Evolutionary conservation across 164 flowering plant genomes (phyloP), one percentile per base, ranked within the genome.

Genomic region (Nymphaea colorata): DNA sequence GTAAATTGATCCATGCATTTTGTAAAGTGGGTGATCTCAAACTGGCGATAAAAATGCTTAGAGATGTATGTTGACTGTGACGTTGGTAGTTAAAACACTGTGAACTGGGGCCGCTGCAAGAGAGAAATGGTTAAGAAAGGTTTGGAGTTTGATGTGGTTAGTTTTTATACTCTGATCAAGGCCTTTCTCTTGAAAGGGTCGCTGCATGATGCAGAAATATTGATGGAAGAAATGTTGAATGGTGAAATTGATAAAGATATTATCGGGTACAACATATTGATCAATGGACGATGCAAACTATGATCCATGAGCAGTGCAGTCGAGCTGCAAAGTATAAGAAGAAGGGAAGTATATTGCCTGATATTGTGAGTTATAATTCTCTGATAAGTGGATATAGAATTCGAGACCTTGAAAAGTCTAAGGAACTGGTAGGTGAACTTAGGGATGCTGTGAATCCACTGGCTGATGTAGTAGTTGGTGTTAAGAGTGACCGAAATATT

Each of bases 101-200:
- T 89, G 7, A 82, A 88, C n/a, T 82, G 89, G 91, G 98, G 97
- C 44, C 77, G 87, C 67, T 89, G 90, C 68, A 68, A 75, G 70
- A 71, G 72, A 59, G 87, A 84, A 12, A 61, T 91, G 97, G 77
- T 89, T 8, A 93, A 87, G 80, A 89, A 69, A 72, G 83, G 80
- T 51, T 65, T 87, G 7, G 3, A 10, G 59, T 60, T 82, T 70
- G 96, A 90, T 80, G 60, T 76, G 61, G 74, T 79, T 66, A 87
- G 89, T 76, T 85, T 84, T 67, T 89, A 89, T 79, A 80, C 80
- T 60, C 73, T 93, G 68, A 74, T 84, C 66, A 83, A 84, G 66
- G 98, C 96, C 61, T 85, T 87, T 73, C 83, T 86, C 62, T 80
- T 68, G 17, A 79, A 80, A 64, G 89, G 89, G 68, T 43, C 77